Conservation (phyloP, 352 stramenopile genomes). For the Pythium angustatum region DNA sequence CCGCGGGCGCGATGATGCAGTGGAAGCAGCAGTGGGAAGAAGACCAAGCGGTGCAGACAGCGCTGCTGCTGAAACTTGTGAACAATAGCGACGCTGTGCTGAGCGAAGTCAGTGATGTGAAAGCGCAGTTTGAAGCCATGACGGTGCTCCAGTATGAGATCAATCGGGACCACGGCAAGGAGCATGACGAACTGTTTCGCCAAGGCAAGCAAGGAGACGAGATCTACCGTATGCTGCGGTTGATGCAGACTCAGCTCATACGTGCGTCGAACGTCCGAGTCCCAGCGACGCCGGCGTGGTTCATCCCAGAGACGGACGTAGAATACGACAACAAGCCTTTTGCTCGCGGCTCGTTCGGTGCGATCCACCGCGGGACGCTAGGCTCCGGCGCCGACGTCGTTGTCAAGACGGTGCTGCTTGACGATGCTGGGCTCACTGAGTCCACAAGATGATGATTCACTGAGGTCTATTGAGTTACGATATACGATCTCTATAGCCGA, state of each 20-base stretch:
- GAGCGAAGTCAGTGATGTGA: background rate
- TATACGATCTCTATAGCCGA: too few species aligned
- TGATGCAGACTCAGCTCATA: too few species aligned
- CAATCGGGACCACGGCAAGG: background rate
- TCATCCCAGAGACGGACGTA: slow-evolving; percentile 20
- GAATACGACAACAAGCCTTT: slow-evolving; percentile 22
- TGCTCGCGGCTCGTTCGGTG: slow-evolving; percentile 27
- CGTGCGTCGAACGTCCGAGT: background rate
- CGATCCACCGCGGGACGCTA: slow-evolving; percentile 28
- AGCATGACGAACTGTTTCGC: background rate
- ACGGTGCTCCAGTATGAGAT: background rate
- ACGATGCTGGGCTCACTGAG: too few species aligned
- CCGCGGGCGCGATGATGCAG: slow-evolving; percentile 29
- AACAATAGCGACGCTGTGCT: background rate
- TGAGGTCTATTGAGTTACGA: too few species aligned
- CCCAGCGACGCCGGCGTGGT: slow-evolving; percentile 24
- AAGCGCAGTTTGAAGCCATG: background rate
- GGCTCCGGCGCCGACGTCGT: slow-evolving; percentile 30
- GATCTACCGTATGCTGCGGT: too few species aligned
- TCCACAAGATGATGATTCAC: too few species aligned
- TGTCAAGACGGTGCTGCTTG: slow-evolving; percentile 30
- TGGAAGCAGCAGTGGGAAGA: slow-evolving; percentile 28
- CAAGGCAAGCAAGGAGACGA: background rate
- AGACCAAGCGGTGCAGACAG: slow-evolving; percentile 11
- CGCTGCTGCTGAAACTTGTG: background rate